Percentiles rank a stretch among this genome's conserved stretches.
Conservation (phyloP, 176 grass and related monocot genomes). For the Triticum aestivum region DNA sequence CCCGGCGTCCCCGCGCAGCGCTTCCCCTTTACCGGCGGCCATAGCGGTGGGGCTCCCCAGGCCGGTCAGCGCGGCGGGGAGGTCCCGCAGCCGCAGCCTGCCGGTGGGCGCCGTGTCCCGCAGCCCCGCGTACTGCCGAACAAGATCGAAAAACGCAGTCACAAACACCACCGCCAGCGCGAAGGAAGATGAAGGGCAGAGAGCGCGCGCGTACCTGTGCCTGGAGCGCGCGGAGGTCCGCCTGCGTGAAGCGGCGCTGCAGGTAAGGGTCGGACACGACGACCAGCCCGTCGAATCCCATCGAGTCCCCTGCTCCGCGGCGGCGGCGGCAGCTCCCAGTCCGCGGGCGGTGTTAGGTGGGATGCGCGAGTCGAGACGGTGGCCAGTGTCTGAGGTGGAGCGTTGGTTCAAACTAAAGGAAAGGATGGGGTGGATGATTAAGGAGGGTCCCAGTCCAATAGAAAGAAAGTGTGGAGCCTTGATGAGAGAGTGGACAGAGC, state of each 20-base stretch:
- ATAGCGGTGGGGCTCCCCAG: conserved; percentile 23
- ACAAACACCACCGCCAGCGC: background rate
- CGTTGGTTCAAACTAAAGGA: conserved; percentile 31
- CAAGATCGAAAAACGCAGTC: background rate
- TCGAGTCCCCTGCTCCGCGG: background rate
- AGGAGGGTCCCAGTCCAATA: background rate
- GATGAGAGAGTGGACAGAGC: too few species aligned
- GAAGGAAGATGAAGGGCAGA: background rate
- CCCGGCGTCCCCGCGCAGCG: conserved; percentile 13
- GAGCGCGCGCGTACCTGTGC: conserved; percentile 28
- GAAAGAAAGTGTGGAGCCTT: background rate
- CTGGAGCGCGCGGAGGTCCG: conserved; percentile 72
- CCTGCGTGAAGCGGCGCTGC: conserved; percentile 82
- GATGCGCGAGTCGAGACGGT: background rate
- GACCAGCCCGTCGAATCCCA: conserved; percentile 49
- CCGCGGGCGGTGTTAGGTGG: conserved; percentile 10
- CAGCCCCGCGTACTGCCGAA: conserved; percentile 43
- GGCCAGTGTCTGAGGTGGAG: background rate
- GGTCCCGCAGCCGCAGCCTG: conserved; percentile 58
- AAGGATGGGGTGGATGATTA: conserved; percentile 10
- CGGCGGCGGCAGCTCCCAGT: conserved; percentile 3
- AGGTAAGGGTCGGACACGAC: conserved; percentile 78
- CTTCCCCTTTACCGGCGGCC: background rate
- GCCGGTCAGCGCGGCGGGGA: conserved; percentile 50
- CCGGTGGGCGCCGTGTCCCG: conserved; percentile 43